These are phyloP conservation scores for Cytospora paraplurivora DNA, from an alignment of 2,329 filamentous ascomycete genomes.

Conservation along the genomic window DNA sequence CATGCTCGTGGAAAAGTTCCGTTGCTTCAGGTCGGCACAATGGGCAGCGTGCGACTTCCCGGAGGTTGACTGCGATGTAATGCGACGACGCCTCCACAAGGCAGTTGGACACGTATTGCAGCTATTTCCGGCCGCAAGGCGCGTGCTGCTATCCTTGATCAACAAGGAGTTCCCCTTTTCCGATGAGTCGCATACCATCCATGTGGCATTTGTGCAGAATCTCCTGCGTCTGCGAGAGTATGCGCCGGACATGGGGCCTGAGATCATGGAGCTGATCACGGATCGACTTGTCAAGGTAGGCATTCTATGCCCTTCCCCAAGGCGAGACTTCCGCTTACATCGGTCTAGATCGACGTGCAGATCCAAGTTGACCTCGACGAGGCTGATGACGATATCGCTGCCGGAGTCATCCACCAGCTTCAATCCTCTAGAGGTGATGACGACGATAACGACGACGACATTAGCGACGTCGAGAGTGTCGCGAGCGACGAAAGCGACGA, in stretches of 20 bases:
- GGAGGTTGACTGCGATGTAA: conserved; percentile 62
- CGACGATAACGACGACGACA: conserved; percentile 53
- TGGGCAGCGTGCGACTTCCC: conserved; percentile 56
- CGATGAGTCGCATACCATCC: conserved; percentile 74
- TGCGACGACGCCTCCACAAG: conserved; percentile 74
- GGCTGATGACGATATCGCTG: conserved; percentile 82
- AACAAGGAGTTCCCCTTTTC: conserved; percentile 72
- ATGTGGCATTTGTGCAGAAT: conserved; percentile 87
- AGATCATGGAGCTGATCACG: conserved; percentile 81
- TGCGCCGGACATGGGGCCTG: conserved; percentile 73
- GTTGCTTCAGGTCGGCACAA: conserved; percentile 49
- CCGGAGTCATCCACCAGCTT: conserved; percentile 65
- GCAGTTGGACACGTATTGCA: conserved; percentile 75
- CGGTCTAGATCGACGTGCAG: conserved; percentile 74
- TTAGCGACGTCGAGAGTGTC: conserved; percentile 71
- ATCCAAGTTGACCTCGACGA: conserved; percentile 94
- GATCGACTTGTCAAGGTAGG: conserved; percentile 75
- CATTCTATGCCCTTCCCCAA: background rate
- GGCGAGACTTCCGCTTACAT: conserved; percentile 13
- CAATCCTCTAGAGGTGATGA: conserved; percentile 42
- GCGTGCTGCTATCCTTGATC: conserved; percentile 68
- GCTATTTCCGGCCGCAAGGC: conserved; percentile 78
- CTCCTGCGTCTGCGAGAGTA: conserved; percentile 77
- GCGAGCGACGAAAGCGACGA: conserved; percentile 70
- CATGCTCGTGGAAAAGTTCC: conserved; percentile 81